A percentile compares a stretch with the other conserved stretches of the same genome.
phyloP scores from a whole-genome alignment of 176 grass and related monocot species.

The Sorghum bicolor region Sorghum_bicolor_NCBIv3 NC_012870.2:20363001-20363500 shows the following conservation, averaged over 20 bases:
- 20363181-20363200: not conserved
- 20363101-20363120: not conserved
- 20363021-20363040: not conserved
- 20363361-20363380: too few species aligned
- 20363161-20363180: not conserved
- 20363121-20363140: slow-evolving; percentile 13
- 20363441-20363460: not conserved
- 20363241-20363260: not conserved
- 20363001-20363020: not conserved
- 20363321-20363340: not conserved
- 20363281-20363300: not conserved
- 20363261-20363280: not conserved
- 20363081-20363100: slow-evolving; percentile 19
- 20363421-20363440: not conserved
- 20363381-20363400: not conserved
- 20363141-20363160: slow-evolving; percentile 18
- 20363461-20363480: slow-evolving; percentile 11
- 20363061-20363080: not conserved
- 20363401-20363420: not conserved
- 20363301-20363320: slow-evolving; percentile 7
- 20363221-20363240: slow-evolving; percentile 16
- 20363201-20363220: slow-evolving; percentile 15
- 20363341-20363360: not conserved
- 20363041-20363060: not conserved
- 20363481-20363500: slow-evolving; percentile 23